Conservation (phyloP, 495 filamentous ascomycete species). For the Apodospora peruviana region DNA sequence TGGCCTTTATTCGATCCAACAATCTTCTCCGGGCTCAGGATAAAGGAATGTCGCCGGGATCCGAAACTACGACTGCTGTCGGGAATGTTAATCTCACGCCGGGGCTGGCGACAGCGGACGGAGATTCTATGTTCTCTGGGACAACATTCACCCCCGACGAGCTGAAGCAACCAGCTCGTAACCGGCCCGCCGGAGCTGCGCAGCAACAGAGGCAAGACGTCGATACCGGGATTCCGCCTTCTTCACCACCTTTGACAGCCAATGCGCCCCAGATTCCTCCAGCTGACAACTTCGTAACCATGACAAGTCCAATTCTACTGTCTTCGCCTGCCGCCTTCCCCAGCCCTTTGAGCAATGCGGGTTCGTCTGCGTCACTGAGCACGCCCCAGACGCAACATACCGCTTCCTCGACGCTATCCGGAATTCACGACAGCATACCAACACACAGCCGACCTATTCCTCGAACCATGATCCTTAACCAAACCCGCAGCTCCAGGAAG, state of each 20-base stretch:
- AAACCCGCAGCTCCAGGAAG: conserved; percentile 22
- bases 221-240: conserved; percentile 3
- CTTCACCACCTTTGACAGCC: neutral
- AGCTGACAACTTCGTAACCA: neutral
- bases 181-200: neutral
- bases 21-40: conserved; percentile 23
- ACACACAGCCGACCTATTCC: conserved; percentile 14
- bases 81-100: neutral
- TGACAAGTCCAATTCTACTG: neutral
- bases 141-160: conserved; percentile 18
- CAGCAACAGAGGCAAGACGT: neutral
- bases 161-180: conserved; percentile 2
- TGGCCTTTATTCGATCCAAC: conserved; percentile 47
- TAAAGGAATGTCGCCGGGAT: neutral
- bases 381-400: conserved; percentile 9
- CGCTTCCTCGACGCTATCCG: conserved; percentile 3
- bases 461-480: conserved; percentile 26
- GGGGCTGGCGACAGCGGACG: conserved; percentile 13
- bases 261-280: neutral
- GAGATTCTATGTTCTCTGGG: conserved; percentile 22
- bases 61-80: neutral
- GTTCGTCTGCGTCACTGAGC: conserved; percentile 10
- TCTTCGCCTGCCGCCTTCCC: conserved; percentile 4
- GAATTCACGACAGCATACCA: neutral
- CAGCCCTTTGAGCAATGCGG: conserved; percentile 7